Percentiles rank a stretch among this genome's conserved stretches.
Conservation (phyloP, 2,329 filamentous ascomycete genomes). For the Aspergillus alliaceus region DNA sequence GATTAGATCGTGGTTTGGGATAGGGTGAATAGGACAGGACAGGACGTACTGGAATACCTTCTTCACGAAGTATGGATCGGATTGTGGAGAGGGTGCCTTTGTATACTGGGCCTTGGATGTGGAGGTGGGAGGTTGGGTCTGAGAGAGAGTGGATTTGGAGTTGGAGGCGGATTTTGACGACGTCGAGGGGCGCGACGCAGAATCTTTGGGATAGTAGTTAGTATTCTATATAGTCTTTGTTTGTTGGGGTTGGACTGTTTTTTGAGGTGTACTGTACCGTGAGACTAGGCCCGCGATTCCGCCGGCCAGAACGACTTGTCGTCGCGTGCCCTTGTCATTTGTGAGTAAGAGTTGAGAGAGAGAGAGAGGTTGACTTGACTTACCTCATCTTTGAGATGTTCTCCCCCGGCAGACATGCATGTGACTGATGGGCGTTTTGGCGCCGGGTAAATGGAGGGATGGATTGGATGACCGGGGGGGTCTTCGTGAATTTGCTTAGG, state of each 20-base stretch:
- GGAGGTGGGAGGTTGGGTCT: slow-evolving; percentile 64
- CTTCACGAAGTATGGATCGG: slow-evolving; percentile 71
- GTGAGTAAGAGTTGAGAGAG: not conserved
- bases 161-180: slow-evolving; percentile 96
- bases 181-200: slow-evolving; percentile 90
- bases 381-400: slow-evolving; percentile 70
- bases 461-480: too few relatives aligned
- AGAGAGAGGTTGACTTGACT: slow-evolving; percentile 3
- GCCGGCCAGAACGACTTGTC: slow-evolving; percentile 66
- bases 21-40: not conserved
- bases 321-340: slow-evolving; percentile 59
- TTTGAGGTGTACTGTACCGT: slow-evolving; percentile 53
- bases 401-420: slow-evolving; percentile 65
- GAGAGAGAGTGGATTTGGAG: slow-evolving; percentile 84
- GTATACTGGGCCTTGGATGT: slow-evolving; percentile 52
- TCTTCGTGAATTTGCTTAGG: too few relatives aligned
- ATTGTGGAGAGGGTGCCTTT: slow-evolving; percentile 77
- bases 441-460: not conserved
- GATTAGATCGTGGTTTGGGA: not conserved
- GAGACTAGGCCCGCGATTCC: slow-evolving; percentile 81
- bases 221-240: too few relatives aligned
- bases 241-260: not conserved
- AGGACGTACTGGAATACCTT: slow-evolving; percentile 67
- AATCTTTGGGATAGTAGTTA: slow-evolving; percentile 59
- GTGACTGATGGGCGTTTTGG: slow-evolving; percentile 23